These are phyloP conservation scores for Cyberlindnera xishuangbannaensis DNA, from an alignment of 805 yeast genomes.

Conservation along the genomic window DNA sequence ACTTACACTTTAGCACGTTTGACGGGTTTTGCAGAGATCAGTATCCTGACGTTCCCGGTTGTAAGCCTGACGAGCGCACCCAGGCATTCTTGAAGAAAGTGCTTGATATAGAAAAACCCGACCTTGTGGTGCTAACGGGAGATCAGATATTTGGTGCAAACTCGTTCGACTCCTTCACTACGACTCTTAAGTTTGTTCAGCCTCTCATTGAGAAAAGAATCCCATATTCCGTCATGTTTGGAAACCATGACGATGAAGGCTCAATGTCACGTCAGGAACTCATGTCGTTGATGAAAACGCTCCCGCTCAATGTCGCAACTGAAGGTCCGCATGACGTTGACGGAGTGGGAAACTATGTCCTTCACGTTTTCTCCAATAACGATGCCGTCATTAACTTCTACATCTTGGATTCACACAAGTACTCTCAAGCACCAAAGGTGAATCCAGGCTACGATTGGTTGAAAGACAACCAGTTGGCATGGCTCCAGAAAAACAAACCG, in stretches of 20 bases:
- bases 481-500: slow-evolving; percentile 35
- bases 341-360: slow-evolving; percentile 80
- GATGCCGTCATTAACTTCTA: slow-evolving; percentile 55
- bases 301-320: slow-evolving; percentile 66
- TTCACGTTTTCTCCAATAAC: slow-evolving; percentile 36
- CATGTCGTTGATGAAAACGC: slow-evolving; percentile 45
- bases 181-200: slow-evolving; percentile 67
- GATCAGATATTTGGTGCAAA: slow-evolving; percentile 84
- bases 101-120: slow-evolving; percentile 73
- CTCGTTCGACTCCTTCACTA: slow-evolving; percentile 76
- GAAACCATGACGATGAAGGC: slow-evolving; percentile 95
- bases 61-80: slow-evolving; percentile 66
- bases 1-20: slow-evolving; percentile 85
- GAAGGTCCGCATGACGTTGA: slow-evolving; percentile 61
- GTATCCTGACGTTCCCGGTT: slow-evolving; percentile 47
- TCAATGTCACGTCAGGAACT: slow-evolving; percentile 52
- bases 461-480: slow-evolving; percentile 60
- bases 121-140: slow-evolving; percentile 82
- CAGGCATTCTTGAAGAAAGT: slow-evolving; percentile 52
- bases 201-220: slow-evolving; percentile 64
- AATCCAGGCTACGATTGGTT: slow-evolving; percentile 84
- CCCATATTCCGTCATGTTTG: slow-evolving; percentile 83
- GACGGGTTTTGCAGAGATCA: slow-evolving; percentile 76
- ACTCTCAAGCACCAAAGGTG: slow-evolving; percentile 59
- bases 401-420: slow-evolving; percentile 81